Evolutionary conservation across 768 basidiomycete species (phyloP).

Genomic region (Fistulinella prunicolor): DNA sequence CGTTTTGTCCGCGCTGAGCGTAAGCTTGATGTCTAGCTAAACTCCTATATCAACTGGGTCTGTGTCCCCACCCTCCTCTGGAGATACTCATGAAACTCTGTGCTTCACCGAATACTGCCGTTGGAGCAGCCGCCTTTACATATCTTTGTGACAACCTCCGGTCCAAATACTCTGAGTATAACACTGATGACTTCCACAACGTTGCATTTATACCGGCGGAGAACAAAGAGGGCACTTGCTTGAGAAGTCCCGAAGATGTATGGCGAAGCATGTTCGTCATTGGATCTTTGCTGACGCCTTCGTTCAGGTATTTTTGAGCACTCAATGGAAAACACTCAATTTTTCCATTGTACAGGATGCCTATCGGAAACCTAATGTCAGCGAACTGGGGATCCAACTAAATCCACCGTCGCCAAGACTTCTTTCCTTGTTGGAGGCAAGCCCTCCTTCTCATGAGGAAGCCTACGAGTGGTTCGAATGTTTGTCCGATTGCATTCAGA

Average conservation of each 20-base stretch:
- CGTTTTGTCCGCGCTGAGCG: too few species aligned
- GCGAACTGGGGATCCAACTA: slow-evolving; percentile 61
- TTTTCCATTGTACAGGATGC: slow-evolving; percentile 59
- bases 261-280: too few species aligned
- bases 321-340: slow-evolving; percentile 53
- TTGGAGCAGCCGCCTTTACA: slow-evolving; percentile 57
- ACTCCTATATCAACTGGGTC: slow-evolving; percentile 66
- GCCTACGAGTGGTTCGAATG: too few species aligned
- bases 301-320: slow-evolving; percentile 4
- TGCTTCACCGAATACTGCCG: slow-evolving; percentile 43
- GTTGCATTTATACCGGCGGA: neutral
- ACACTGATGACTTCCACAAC: slow-evolving; percentile 42
- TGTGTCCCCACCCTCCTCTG: slow-evolving; percentile 63
- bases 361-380: slow-evolving; percentile 40
- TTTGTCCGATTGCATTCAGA: too few species aligned
- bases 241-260: neutral
- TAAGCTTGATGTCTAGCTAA: slow-evolving; percentile 42
- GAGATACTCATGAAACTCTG: slow-evolving; percentile 64
- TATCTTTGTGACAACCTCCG: slow-evolving; percentile 59
- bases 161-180: slow-evolving; percentile 31
- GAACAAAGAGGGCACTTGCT: neutral
- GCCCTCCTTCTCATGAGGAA: slow-evolving; percentile 48
- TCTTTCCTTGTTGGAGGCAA: slow-evolving; percentile 50
- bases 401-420: slow-evolving; percentile 62
- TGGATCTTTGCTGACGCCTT: neutral